A percentile compares a stretch with the other conserved stretches of the same genome.
Evolutionary conservation across 202 grass and related monocot species (phyloP).

Genomic region (Tripidium arundinaceum): DNA sequence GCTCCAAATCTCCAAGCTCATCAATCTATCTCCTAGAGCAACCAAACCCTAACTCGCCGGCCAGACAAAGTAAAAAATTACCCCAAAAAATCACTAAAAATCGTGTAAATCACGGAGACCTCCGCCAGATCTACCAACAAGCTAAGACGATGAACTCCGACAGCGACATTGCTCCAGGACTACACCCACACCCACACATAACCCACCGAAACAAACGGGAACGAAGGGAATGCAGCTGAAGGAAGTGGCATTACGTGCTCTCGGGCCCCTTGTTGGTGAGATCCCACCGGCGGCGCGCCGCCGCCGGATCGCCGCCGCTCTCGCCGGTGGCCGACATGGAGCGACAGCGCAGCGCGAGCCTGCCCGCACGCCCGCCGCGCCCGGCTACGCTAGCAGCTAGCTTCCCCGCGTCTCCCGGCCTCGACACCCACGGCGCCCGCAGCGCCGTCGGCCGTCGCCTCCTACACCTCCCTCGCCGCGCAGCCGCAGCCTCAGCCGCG

Average conservation of each 20-base stretch:
- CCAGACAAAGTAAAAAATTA: neutral
- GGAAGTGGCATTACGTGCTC: conserved; percentile 36
- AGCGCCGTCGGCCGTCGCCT: neutral
- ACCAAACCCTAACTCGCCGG: conserved; percentile 40
- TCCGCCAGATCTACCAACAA: conserved; percentile 6
- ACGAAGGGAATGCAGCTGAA: neutral
- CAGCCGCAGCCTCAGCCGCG: neutral
- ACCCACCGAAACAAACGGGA: neutral
- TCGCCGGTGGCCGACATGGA: conserved; percentile 42
- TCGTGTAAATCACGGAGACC: neutral
- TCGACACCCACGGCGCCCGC: neutral
- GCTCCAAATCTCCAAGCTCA: neutral
- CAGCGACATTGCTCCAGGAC: neutral
- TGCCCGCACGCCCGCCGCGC: neutral
- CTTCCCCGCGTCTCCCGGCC: neutral
- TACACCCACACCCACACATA: neutral
- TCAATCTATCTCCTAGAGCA: conserved; percentile 1
- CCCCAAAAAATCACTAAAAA: neutral
- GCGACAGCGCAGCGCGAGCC: neutral
- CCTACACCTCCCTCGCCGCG: conserved; percentile 6
- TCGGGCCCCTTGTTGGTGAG: conserved; percentile 37
- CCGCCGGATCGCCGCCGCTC: conserved; percentile 34
- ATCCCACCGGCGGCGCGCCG: conserved; percentile 46
- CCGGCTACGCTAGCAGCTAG: neutral
- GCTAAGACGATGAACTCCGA: neutral